Conservation (phyloP, 352 stramenopile genomes). For the Pythium scleroteichum region DNA sequence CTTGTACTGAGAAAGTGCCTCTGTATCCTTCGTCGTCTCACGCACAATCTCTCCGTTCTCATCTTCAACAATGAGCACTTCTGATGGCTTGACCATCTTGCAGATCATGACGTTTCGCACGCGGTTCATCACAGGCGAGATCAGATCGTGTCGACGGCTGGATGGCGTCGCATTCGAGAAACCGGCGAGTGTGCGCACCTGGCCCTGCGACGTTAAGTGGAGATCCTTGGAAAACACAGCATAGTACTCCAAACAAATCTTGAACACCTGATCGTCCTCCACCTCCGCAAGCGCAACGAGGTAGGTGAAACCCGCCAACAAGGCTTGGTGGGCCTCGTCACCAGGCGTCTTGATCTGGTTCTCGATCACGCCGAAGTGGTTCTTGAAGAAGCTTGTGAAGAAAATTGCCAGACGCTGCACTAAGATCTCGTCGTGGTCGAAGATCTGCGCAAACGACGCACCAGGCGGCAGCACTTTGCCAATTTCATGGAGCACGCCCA, state of each 20-base stretch:
- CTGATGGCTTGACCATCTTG: conserved; percentile 99
- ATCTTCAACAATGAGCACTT: conserved; percentile 99
- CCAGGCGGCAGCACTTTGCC: conserved; percentile 90
- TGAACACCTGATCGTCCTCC: conserved; percentile 96
- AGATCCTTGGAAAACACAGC: conserved; percentile 96
- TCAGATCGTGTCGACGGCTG: conserved; percentile 64
- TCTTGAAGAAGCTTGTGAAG: conserved; percentile 94
- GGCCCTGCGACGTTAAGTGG: conserved; percentile 91
- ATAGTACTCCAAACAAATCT: conserved; percentile 99
- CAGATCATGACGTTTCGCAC: conserved; percentile 98
- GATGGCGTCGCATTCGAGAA: conserved; percentile 44
- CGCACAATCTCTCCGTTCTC: conserved; percentile 97
- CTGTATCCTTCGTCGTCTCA: conserved; percentile 99
- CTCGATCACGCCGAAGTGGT: conserved; percentile 96
- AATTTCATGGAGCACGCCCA: conserved; percentile 93
- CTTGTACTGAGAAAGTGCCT: conserved; percentile 99
- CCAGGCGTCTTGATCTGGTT: conserved; percentile 64
- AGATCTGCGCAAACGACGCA: conserved; percentile 91
- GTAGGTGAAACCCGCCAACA: conserved; percentile 94
- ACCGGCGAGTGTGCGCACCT: conserved; percentile 59
- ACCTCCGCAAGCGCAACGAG: conserved; percentile 92
- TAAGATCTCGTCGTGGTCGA: conserved; percentile 96
- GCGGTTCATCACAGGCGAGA: conserved; percentile 90
- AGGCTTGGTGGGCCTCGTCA: conserved; percentile 88
- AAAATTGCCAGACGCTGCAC: conserved; percentile 97